Evolutionary conservation across 768 basidiomycete genomes (phyloP).

Genomic region (Sistotremastrum suecicum): DNA sequence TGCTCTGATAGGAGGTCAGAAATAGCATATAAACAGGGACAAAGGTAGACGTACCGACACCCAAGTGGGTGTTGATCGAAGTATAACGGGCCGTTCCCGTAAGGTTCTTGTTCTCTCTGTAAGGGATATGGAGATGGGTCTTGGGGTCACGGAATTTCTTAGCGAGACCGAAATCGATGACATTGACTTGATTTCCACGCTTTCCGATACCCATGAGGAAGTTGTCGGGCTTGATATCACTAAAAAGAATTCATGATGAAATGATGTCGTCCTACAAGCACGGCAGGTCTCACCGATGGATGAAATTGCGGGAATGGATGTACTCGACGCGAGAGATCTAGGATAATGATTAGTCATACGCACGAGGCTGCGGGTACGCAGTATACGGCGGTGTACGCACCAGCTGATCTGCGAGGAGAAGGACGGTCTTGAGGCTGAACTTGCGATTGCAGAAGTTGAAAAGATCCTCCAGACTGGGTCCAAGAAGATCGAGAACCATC

Average conservation of each 20-base stretch:
- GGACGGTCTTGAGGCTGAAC: conserved; percentile 92
- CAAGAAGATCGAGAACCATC: conserved; percentile 96
- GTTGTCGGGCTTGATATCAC: conserved; percentile 98
- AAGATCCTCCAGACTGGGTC: conserved; percentile 79
- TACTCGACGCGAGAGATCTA: conserved; percentile 98
- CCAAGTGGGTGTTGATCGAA: conserved; percentile 97
- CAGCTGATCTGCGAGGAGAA: conserved; percentile 92
- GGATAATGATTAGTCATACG: background rate
- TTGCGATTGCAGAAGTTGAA: conserved; percentile 97
- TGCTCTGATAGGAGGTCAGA: conserved; percentile 38
- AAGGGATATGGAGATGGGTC: conserved; percentile 98
- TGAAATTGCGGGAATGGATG: conserved; percentile 98
- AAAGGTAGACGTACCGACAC: conserved; percentile 34
- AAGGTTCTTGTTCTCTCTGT: conserved; percentile 99
- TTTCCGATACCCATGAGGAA: conserved; percentile 99
- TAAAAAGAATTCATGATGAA: conserved; percentile 21
- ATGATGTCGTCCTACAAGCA: no score
- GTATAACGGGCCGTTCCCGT: conserved; percentile 99
- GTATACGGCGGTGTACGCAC: conserved; percentile 29
- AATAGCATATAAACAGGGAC: background rate
- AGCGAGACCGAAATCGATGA: conserved; percentile 94
- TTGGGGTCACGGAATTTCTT: conserved; percentile 99
- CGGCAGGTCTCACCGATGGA: conserved; percentile 36
- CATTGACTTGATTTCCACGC: conserved; percentile 99
- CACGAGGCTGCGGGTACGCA: no score